These are phyloP conservation scores for Psilocybe sp. DNA, from an alignment of 768 basidiomycete species.

Conservation along the genomic window DNA sequence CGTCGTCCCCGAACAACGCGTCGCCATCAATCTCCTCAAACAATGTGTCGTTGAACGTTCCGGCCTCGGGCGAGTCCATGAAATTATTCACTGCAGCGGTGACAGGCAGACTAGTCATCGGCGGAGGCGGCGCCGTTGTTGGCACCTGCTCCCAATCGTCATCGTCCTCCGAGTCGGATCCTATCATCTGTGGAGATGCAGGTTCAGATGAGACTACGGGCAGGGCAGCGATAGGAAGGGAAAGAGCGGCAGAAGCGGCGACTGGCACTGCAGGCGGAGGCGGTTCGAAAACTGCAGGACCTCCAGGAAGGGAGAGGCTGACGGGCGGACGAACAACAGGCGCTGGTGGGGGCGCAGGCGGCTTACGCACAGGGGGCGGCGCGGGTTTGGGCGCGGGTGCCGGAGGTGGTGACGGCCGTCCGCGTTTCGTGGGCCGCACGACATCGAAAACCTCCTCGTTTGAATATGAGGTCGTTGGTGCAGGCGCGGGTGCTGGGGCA, in stretches of 20 bases:
- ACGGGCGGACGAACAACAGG: background rate
- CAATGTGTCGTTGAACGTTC: too few relatives aligned
- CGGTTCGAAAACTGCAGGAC: slow-evolving; percentile 4
- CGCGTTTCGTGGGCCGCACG: slow-evolving; percentile 11
- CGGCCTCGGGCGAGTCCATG: too few relatives aligned
- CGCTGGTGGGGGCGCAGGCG: slow-evolving; percentile 6
- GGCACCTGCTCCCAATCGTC: slow-evolving; percentile 47
- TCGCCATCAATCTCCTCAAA: slow-evolving; percentile 8
- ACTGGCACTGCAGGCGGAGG: slow-evolving; percentile 8
- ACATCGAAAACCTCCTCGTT: slow-evolving; percentile 16
- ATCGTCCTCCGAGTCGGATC: slow-evolving; percentile 8
- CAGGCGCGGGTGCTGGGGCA: slow-evolving; percentile 15
- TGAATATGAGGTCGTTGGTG: slow-evolving; percentile 9
- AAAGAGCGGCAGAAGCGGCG: background rate
- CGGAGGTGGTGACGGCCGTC: slow-evolving; percentile 10
- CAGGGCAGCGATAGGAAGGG: background rate
- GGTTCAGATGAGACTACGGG: slow-evolving; percentile 1
- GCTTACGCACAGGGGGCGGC: background rate
- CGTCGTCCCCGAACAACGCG: slow-evolving; percentile 22
- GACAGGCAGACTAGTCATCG: background rate
- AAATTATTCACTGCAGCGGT: slow-evolving; percentile 2
- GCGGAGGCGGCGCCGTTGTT: slow-evolving; percentile 1
- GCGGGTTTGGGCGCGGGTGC: slow-evolving; percentile 5
- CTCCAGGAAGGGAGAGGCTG: slow-evolving; percentile 11
- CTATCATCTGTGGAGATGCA: background rate